These are phyloP conservation scores for Pythium graminicola DNA, from an alignment of 352 stramenopile genomes.

Conservation along the genomic window DNA sequence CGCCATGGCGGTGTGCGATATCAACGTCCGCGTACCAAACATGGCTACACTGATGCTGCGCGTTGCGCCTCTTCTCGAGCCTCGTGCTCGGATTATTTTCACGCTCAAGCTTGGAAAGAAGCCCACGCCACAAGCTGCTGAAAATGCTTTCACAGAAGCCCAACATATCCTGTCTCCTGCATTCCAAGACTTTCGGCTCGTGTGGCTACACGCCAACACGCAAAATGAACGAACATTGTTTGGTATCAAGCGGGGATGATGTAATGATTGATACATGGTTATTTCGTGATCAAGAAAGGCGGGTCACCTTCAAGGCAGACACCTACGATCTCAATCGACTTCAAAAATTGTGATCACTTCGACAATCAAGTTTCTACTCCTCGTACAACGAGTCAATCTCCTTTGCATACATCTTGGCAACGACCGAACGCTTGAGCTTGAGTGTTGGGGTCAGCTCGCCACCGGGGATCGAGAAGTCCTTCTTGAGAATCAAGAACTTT, in stretches of 20 bases:
- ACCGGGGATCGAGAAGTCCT: slow-evolving; percentile 87
- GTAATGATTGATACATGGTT: too few relatives aligned
- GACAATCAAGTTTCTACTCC: not conserved
- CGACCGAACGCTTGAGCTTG: slow-evolving; percentile 93
- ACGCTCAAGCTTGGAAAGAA: slow-evolving; percentile 36
- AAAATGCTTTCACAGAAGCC: slow-evolving; percentile 14
- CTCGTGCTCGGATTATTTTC: slow-evolving; percentile 22
- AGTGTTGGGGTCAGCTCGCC: slow-evolving; percentile 95
- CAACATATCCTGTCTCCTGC: slow-evolving; percentile 9
- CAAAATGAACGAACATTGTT: slow-evolving; percentile 36
- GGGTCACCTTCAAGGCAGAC: too few relatives aligned
- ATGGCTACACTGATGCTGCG: slow-evolving; percentile 30
- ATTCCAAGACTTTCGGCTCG: slow-evolving; percentile 22
- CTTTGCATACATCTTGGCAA: slow-evolving; percentile 89
- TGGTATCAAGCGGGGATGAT: slow-evolving; percentile 11
- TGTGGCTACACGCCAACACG: slow-evolving; percentile 37
- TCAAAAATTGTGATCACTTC: too few relatives aligned
- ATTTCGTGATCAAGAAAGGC: too few relatives aligned
- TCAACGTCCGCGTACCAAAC: slow-evolving; percentile 29
- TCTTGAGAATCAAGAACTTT: slow-evolving; percentile 85
- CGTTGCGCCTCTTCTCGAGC: slow-evolving; percentile 23
- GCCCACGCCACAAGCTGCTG: slow-evolving; percentile 23
- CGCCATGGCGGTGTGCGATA: slow-evolving; percentile 41
- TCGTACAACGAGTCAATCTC: slow-evolving; percentile 89
- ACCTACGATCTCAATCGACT: too few relatives aligned